These are phyloP conservation scores for Simplicillium aogashimaense DNA, from an alignment of 2,329 filamentous ascomycete genomes.

Conservation along the genomic window DNA sequence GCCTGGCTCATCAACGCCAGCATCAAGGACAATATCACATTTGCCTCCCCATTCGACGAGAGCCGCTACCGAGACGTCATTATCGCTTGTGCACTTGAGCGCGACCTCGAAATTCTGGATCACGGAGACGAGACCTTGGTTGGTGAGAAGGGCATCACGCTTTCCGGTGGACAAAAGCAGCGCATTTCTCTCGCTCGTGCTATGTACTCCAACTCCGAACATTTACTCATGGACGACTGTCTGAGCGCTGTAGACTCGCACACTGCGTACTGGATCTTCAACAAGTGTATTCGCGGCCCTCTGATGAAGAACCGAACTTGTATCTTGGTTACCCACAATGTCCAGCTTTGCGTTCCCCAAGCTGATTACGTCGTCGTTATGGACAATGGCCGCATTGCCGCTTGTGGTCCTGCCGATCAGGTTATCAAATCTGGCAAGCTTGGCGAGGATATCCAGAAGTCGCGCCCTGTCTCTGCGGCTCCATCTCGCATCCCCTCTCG, in stretches of 20 bases:
- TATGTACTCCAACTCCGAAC: conserved; percentile 88
- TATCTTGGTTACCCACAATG: conserved; percentile 91
- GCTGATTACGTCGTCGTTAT: conserved; percentile 76
- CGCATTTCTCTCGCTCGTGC: conserved; percentile 93
- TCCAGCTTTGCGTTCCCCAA: conserved; percentile 73
- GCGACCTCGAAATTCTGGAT: conserved; percentile 86
- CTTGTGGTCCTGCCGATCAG: conserved; percentile 67
- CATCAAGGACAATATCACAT: conserved; percentile 93
- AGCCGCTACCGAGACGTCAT: conserved; percentile 81
- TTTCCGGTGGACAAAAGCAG: conserved; percentile 96
- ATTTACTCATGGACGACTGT: conserved; percentile 88
- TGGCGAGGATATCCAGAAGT: conserved; percentile 72
- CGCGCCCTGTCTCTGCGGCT: conserved; percentile 57
- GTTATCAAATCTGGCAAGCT: conserved; percentile 82
- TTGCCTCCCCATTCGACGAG: conserved; percentile 71
- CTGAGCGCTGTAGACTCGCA: conserved; percentile 95
- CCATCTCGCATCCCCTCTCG: conserved; percentile 69
- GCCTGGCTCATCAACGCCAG: conserved; percentile 95
- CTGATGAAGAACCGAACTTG: conserved; percentile 86
- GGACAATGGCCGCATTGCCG: conserved; percentile 72
- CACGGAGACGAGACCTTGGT: conserved; percentile 88
- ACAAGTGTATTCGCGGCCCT: conserved; percentile 79
- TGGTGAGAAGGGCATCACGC: conserved; percentile 92
- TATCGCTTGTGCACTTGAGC: conserved; percentile 80
- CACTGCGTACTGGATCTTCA: conserved; percentile 96